A percentile compares a stretch with the other conserved stretches of the same genome.
Conservation (phyloP, 768 basidiomycete genomes). For the Termitomyces sp. region DNA sequence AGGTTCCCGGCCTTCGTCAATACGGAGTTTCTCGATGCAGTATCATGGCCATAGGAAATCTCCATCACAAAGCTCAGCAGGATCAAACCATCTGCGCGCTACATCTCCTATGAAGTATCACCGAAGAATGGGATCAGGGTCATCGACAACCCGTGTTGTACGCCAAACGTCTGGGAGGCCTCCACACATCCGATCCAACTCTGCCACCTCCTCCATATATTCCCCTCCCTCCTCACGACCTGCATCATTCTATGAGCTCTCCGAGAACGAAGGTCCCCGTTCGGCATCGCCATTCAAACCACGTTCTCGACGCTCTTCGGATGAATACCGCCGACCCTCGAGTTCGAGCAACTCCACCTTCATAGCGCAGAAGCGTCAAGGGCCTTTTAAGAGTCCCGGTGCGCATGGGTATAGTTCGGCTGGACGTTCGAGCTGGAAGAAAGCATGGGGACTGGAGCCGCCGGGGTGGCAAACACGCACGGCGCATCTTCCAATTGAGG, state of each 20-base stretch:
- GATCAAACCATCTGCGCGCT: slow-evolving; percentile 62
- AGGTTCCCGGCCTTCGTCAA: slow-evolving; percentile 81
- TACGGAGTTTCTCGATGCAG: slow-evolving; percentile 72
- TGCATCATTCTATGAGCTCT: slow-evolving; percentile 72
- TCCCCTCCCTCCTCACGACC: slow-evolving; percentile 76
- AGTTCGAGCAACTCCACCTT: slow-evolving; percentile 54
- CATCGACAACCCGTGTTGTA: slow-evolving; percentile 72
- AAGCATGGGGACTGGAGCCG: slow-evolving; percentile 84
- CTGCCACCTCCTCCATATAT: slow-evolving; percentile 72
- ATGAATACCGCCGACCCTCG: slow-evolving; percentile 38
- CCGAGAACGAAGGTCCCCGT: slow-evolving; percentile 63
- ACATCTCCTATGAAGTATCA: slow-evolving; percentile 82
- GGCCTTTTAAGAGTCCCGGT: slow-evolving; percentile 62
- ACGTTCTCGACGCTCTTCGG: slow-evolving; percentile 45
- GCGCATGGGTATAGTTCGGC: slow-evolving; percentile 37
- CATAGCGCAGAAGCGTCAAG: slow-evolving; percentile 77
- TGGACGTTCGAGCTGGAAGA: slow-evolving; percentile 82
- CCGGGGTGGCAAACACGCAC: slow-evolving; percentile 78
- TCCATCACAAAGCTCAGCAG: slow-evolving; percentile 73
- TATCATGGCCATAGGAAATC: slow-evolving; percentile 73
- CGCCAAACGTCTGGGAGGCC: slow-evolving; percentile 45
- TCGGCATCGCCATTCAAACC: slow-evolving; percentile 62
- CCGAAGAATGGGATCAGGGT: slow-evolving; percentile 74
- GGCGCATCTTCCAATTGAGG: slow-evolving; percentile 70
- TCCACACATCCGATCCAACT: slow-evolving; percentile 69